Conservation (phyloP, 371 early-diverging fungal genomes). For the Mucor piriformis region DNA sequence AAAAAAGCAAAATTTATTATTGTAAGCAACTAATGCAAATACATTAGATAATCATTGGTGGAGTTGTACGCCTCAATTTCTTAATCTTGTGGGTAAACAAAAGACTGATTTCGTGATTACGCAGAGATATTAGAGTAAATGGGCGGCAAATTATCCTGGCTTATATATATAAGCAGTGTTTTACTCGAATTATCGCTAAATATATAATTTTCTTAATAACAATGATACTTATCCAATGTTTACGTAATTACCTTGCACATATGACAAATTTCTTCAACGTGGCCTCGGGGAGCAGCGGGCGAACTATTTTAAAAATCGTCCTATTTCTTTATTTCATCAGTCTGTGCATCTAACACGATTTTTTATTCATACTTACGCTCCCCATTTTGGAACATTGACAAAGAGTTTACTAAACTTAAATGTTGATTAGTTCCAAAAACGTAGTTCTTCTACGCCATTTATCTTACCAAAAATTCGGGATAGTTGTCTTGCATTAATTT, state of each 20-base stretch:
- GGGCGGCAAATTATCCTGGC: slow-evolving; percentile 18
- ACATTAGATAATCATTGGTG: slow-evolving; percentile 26
- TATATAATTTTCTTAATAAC: background rate
- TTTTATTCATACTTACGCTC: slow-evolving; percentile 36
- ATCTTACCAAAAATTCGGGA: slow-evolving; percentile 53
- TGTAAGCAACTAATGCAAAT: background rate
- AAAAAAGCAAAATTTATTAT: background rate
- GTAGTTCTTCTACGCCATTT: too few species aligned
- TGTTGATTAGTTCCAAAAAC: too few species aligned
- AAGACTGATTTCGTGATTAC: slow-evolving; percentile 32
- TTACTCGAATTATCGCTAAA: slow-evolving; percentile 17
- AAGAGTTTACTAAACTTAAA: slow-evolving; percentile 56
- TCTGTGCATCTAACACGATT: background rate
- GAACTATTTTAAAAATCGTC: slow-evolving; percentile 57
- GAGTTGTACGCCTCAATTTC: slow-evolving; percentile 35
- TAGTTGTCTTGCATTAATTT: slow-evolving; percentile 67
- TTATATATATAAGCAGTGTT: slow-evolving; percentile 9
- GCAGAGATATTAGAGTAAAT: slow-evolving; percentile 23
- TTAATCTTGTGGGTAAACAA: slow-evolving; percentile 26
- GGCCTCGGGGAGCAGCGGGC: slow-evolving; percentile 58
- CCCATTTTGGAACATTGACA: slow-evolving; percentile 67
- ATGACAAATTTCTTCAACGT: slow-evolving; percentile 65
- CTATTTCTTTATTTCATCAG: slow-evolving; percentile 22
- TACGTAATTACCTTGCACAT: slow-evolving; percentile 38
- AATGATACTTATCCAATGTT: background rate